Evolutionary conservation across 2,329 filamentous ascomycete genomes (phyloP), one percentile per base, ranked within the genome.

Genomic region (Rhynchosporium secalis): DNA sequence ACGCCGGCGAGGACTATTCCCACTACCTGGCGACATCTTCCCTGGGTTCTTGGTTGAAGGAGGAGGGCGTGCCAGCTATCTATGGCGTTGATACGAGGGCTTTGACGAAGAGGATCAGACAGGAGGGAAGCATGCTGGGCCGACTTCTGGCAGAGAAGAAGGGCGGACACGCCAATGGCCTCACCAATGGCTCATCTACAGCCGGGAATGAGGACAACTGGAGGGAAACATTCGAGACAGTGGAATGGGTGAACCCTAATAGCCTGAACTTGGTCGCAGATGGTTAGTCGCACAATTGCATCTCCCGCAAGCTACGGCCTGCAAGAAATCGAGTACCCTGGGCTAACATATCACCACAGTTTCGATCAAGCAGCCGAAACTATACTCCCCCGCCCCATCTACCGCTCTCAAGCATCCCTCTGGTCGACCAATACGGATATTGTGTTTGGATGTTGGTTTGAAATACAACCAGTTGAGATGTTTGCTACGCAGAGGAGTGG

Each of bases 401-500:
- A 84, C 82, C 71, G 86, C 88, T 66, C 84, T 96, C 71, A 89
- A 91, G 77, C 92, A 96, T 78, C 90, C 93, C 46, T 96, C 92
- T 61, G 95, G 94, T 65, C 90, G 93, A 71, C 83, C 88, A 56
- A 83, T 98, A 63, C 91, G 93, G 74, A 88, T 99, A 65, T 82
- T 98, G 56, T 96, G 92, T 75, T 85, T 99, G 70, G 95, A 99
- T 79, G 94, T 99, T 70, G 95, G 95, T 76, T 88, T 98, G 82
- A 99, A 99, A 79, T 97, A 91, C 80, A 99, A 98, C 80, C 95
- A 99, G 80, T 83, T 99, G 71, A 86, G 95, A 70, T 99, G 95
- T 79, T 87, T 99, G 72, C 82, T 99, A 63, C 88, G 87, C 72
- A 87, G 95, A 70, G 95, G 95, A 60, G 90, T 98, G 61, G 95